Evolutionary conservation across 2,329 filamentous ascomycete genomes (phyloP).

Genomic region (Trichoderma sp.): DNA sequence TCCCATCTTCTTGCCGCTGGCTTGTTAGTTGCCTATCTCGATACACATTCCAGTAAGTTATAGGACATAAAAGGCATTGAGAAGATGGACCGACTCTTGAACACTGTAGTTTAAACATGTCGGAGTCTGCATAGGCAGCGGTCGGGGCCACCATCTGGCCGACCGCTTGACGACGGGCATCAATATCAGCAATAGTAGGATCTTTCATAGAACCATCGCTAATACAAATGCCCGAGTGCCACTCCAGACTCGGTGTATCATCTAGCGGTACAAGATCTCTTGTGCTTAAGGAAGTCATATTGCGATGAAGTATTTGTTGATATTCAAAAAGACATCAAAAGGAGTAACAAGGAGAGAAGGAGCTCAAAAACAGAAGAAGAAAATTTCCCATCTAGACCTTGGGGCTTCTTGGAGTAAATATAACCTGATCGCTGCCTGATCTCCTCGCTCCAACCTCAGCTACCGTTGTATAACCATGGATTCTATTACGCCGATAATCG

Average conservation of each 20-base stretch:
- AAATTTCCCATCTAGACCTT: background rate
- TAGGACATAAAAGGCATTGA: background rate
- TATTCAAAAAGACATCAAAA: background rate
- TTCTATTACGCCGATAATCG: background rate
- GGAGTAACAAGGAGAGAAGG: background rate
- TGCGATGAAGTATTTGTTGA: background rate
- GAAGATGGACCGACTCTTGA: background rate
- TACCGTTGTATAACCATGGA: background rate
- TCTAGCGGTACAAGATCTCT: background rate
- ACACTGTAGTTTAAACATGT: constrained; percentile 9
- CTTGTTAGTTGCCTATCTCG: constrained; percentile 52
- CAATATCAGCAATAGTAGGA: constrained; percentile 4
- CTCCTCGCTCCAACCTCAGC: background rate
- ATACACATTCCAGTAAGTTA: background rate
- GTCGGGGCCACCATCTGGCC: constrained; percentile 5
- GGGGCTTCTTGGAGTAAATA: background rate
- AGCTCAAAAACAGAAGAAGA: background rate
- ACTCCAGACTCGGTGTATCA: background rate
- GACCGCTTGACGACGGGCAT: background rate
- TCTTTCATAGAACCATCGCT: background rate
- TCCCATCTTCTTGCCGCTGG: constrained; percentile 83
- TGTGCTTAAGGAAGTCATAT: background rate
- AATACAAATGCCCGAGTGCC: constrained; percentile 5
- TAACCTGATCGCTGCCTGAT: background rate
- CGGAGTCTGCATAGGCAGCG: constrained; percentile 3